phyloP scores from a whole-genome alignment of 2,329 filamentous ascomycete genomes.

The Biscogniauxia sp. region DNA sequence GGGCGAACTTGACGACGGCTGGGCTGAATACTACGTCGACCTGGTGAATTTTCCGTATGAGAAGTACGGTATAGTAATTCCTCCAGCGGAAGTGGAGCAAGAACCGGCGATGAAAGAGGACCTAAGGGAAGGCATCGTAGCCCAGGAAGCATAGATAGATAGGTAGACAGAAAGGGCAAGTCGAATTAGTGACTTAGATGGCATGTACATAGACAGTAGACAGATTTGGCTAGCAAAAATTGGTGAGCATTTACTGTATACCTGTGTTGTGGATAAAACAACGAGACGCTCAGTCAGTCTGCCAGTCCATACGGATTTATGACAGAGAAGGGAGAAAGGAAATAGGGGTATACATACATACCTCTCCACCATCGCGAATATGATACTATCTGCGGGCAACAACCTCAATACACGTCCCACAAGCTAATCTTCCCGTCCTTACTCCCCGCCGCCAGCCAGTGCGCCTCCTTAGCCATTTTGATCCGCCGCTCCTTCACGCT shows the following conservation, averaged over 20 bases:
- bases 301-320: background rate
- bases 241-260: too few relatives aligned
- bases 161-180: background rate
- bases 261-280: too few relatives aligned
- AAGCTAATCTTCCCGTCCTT: slow-evolving; percentile 95
- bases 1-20: slow-evolving; percentile 58
- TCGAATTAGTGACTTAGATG: too few relatives aligned
- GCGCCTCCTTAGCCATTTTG: slow-evolving; percentile 64
- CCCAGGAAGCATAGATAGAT: slow-evolving; percentile 8
- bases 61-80: slow-evolving; percentile 56
- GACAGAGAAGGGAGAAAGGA: background rate
- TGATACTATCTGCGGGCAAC: background rate
- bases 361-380: background rate
- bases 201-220: too few relatives aligned
- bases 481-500: slow-evolving; percentile 63
- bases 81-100: slow-evolving; percentile 41
- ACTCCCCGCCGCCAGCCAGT: slow-evolving; percentile 87
- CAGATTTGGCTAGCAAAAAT: too few relatives aligned
- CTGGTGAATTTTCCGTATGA: slow-evolving; percentile 57
- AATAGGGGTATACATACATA: background rate
- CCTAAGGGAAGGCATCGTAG: slow-evolving; percentile 23
- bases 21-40: slow-evolving; percentile 53
- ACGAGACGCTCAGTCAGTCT: too few relatives aligned
- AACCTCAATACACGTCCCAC: slow-evolving; percentile 83
- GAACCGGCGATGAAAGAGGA: slow-evolving; percentile 43